A percentile compares a stretch with the other conserved stretches of the same genome.
Evolutionary conservation across 495 filamentous ascomycete genomes (phyloP).

Genomic region (Penicillium egyptiacum): DNA sequence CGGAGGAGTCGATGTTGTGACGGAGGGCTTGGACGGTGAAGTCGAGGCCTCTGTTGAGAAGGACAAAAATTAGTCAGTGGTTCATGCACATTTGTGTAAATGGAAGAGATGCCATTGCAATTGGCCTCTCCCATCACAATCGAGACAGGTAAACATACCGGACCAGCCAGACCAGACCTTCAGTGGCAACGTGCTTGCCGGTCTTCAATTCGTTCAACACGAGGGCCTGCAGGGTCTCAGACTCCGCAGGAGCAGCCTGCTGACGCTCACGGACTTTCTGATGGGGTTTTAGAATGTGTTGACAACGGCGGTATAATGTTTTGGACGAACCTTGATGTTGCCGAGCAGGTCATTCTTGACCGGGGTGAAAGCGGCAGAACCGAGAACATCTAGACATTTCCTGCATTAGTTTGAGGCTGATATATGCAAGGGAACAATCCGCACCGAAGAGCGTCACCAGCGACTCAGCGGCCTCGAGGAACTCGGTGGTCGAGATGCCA

Average conservation of each 20-base stretch:
- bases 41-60: constrained; percentile 71
- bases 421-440: constrained; percentile 20
- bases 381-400: constrained; percentile 65
- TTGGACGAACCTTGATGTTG: constrained; percentile 76
- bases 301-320: constrained; percentile 9
- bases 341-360: constrained; percentile 90
- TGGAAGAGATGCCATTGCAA: neutral
- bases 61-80: constrained; percentile 3
- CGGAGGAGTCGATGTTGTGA: constrained; percentile 61
- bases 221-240: constrained; percentile 77
- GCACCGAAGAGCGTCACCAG: constrained; percentile 84
- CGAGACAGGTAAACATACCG: constrained; percentile 57
- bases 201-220: constrained; percentile 81
- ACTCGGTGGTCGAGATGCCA: constrained; percentile 78
- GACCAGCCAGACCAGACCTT: constrained; percentile 87
- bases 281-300: constrained; percentile 16
- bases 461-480: constrained; percentile 86
- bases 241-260: constrained; percentile 71
- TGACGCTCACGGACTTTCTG: constrained; percentile 91
- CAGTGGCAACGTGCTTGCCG: constrained; percentile 80
- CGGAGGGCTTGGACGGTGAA: constrained; percentile 86
- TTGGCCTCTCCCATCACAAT: constrained; percentile 2
- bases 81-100: neutral
- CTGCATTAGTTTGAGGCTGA: constrained; percentile 11
- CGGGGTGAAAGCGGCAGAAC: constrained; percentile 74